Evolutionary conservation across 805 yeast genomes (phyloP).

Genomic region (Phaffomyces antillensis): DNA sequence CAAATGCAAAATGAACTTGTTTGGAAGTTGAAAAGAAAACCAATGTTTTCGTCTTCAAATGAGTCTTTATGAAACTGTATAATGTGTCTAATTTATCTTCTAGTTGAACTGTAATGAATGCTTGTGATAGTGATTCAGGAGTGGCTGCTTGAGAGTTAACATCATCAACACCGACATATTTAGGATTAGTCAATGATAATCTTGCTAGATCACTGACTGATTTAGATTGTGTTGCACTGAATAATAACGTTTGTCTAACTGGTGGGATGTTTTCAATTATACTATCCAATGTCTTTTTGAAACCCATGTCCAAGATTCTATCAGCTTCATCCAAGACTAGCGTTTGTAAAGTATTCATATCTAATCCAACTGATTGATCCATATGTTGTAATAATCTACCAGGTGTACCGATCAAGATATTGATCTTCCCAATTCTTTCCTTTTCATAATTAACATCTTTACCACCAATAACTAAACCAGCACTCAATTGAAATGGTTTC

Average conservation of each 20-base stretch:
- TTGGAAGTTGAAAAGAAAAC: conserved; percentile 65
- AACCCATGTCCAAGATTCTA: conserved; percentile 73
- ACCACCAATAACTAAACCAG: conserved; percentile 60
- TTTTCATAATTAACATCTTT: conserved; percentile 68
- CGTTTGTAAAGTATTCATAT: conserved; percentile 59
- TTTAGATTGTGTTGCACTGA: conserved; percentile 87
- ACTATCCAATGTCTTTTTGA: conserved; percentile 58
- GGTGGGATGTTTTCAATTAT: conserved; percentile 72
- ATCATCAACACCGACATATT: conserved; percentile 71
- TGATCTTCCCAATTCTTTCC: conserved; percentile 58
- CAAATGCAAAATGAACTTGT: conserved; percentile 36
- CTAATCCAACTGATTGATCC: conserved; percentile 51
- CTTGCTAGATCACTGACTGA: conserved; percentile 80
- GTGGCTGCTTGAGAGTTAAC: conserved; percentile 61
- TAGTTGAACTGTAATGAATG: conserved; percentile 62
- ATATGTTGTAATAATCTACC: conserved; percentile 82
- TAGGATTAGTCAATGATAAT: conserved; percentile 90
- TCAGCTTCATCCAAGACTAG: conserved; percentile 93
- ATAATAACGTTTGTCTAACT: conserved; percentile 87
- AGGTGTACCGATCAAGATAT: conserved; percentile 85
- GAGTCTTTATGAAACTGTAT: conserved; percentile 59
- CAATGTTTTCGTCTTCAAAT: conserved; percentile 81
- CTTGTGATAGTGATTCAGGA: conserved; percentile 82
- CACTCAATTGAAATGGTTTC: conserved; percentile 50
- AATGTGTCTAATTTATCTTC: conserved; percentile 79